phyloP scores from a whole-genome alignment of 352 stramenopile species.

The Elongisporangium undulatum region DNA sequence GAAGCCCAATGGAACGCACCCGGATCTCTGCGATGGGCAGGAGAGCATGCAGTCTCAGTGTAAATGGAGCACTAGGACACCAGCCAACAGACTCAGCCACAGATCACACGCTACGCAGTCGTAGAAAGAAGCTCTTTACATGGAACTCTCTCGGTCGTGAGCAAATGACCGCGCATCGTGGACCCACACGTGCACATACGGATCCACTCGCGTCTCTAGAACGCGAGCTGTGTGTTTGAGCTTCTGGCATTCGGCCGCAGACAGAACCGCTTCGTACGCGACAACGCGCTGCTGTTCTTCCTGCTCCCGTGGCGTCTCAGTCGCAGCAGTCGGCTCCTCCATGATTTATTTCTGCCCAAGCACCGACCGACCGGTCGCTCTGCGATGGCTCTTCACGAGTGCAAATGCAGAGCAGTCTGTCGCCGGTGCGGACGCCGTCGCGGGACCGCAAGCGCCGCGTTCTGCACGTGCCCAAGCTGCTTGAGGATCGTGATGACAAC shows the following conservation, averaged over 20 bases:
- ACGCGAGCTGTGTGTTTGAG: conserved; percentile 20
- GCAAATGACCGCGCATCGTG: conserved; percentile 45
- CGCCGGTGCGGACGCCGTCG: background rate
- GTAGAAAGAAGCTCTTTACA: conserved; percentile 13
- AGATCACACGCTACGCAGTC: background rate
- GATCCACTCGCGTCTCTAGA: conserved; percentile 22
- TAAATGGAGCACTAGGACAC: conserved; percentile 24
- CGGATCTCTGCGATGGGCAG: conserved; percentile 44
- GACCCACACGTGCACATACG: conserved; percentile 54
- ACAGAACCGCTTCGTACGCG: conserved; percentile 40
- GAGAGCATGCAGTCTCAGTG: conserved; percentile 31
- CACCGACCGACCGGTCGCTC: background rate
- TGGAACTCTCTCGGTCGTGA: conserved; percentile 33
- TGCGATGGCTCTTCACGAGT: conserved; percentile 6
- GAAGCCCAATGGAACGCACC: conserved; percentile 10
- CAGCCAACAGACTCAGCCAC: background rate
- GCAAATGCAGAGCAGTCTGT: conserved; percentile 6
- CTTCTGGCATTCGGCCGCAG: conserved; percentile 28
- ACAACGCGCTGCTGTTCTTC: conserved; percentile 1
- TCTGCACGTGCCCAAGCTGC: conserved; percentile 8
- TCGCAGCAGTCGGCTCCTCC: background rate
- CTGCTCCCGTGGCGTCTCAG: background rate
- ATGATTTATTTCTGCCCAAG: background rate
- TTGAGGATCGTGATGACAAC: conserved; percentile 4
- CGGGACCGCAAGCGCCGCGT: conserved; percentile 15